Evolutionary conservation across 495 filamentous ascomycete species (phyloP), one percentile per base, ranked within the genome.

Genomic region (Friedmanniomyces endolithicus): DNA sequence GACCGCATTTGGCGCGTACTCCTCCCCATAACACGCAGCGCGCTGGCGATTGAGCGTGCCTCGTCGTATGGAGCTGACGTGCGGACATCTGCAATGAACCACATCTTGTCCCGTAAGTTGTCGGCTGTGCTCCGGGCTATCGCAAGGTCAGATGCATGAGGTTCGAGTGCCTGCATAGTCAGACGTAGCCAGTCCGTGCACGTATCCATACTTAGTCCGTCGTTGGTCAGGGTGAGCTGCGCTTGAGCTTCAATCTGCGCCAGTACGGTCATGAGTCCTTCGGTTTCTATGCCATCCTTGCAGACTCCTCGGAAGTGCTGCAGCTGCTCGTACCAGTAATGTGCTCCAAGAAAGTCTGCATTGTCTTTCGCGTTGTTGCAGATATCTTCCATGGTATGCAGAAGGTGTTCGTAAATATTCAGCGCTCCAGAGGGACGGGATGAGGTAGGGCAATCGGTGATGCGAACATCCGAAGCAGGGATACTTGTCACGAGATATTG

Each of bases 21-120:
- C 59, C 75, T 80, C n/a, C 79, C 83, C 92, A 98, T 98, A n/a
- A 82, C 86, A 67, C 90, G 92, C 44, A 98, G 70, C 29, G 92
- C 92, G 53, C 83, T 75, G 11, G 88, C 86, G 11, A 98, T 83
- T 65, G 90, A 84, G 55, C 83, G 82, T 22, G 88, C 88, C 66
- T 94, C 86, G 55, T 94, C 90, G 63, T 95, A 98, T 1, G 80
- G 77, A 40, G 80, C 87, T 17, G 90, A 96, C 63, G 95, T 90
- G 52, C 85, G 83, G 41, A 97, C 92, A 67, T 97, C 92, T 6
- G 90, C 94, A 60, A 92, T 86, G 67, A 95, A 98, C 92, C 92
- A 98, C 87, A 95, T 95, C 74, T 97, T 97, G 67, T 94, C 85
- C 40, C 92, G 78, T 19, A 90, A 71, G 22, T 17, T 24, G 20